Base-by-base conservation (phyloP, 1,284 basidiomycete species). In the Tilletia caries region DNA sequence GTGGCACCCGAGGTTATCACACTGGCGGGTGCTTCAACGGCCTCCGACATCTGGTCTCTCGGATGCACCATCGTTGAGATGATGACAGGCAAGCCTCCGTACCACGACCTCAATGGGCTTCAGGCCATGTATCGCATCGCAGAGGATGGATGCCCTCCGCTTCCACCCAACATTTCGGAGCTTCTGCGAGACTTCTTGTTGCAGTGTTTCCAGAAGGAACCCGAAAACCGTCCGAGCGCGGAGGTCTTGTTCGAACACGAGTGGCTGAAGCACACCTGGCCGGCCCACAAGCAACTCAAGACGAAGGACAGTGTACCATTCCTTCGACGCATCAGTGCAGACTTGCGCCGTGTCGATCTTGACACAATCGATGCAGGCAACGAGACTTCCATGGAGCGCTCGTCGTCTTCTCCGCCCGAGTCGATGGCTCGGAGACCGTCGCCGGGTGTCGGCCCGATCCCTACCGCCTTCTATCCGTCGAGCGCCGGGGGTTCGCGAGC, bases 1-100 rank as follows among this genome's bases (percentile, higher is more conserved):
- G 86, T 97, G 93, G 93, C 94, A 2, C 94, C 95, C 1, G 94
- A 97, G 83, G 92, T 86, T 65, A 97, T 97, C 74, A 91, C 93
- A 83, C 88, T 89, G 37, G 83, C 86, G 65, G 88, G 88, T 1
- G 87, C 87, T 1, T 85, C 86, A 5, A 84, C 86, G 1, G 86
- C 86, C 1, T 87, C 87, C 29, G 88, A 89, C 72, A 88, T 98
- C 62, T 98, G 95, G 94, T 95, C 93, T 0, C 85, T 97, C 68
- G 95, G 90, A 1, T 96, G 94, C 82, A 96, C 93, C 3, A 89
- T 97, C 76, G 90, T 95, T 77, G 95, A 98, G 84, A 87, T 98
- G 64, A 86, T 97, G 71, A 95, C 93, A 1, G 95, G 95, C 1
- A 87, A 89, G 58, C 95, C 95, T 3, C 95, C 95, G 0, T 96